Percentiles rank a stretch among this genome's conserved stretches.
phyloP scores from a whole-genome alignment of 2,329 filamentous ascomycete genomes.

The Trichoderma breve region DNA sequence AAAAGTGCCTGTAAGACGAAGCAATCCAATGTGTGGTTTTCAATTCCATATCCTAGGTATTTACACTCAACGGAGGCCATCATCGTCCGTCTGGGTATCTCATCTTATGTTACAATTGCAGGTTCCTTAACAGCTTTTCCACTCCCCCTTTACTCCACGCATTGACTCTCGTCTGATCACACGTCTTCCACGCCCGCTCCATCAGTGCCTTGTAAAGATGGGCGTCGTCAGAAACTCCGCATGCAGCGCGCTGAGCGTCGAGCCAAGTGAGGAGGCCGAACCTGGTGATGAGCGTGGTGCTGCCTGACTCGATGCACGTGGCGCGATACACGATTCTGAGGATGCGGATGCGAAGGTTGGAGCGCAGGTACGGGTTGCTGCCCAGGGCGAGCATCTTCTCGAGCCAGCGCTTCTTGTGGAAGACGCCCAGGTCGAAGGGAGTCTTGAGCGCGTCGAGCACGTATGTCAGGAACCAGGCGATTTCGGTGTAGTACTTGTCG shows the following conservation, averaged over 20 bases:
- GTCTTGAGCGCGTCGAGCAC: slow-evolving; percentile 66
- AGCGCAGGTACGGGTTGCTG: slow-evolving; percentile 61
- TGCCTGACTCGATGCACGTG: slow-evolving; percentile 66
- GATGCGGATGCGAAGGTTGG: slow-evolving; percentile 58
- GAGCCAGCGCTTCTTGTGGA: slow-evolving; percentile 64
- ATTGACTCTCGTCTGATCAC: slow-evolving; percentile 63
- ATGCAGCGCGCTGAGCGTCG: slow-evolving; percentile 54
- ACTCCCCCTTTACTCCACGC: slow-evolving; percentile 61
- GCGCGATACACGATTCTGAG: slow-evolving; percentile 64
- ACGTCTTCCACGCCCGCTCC: slow-evolving; percentile 59
- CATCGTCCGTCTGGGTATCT: not conserved
- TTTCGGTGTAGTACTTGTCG: slow-evolving; percentile 69
- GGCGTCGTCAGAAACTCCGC: slow-evolving; percentile 41
- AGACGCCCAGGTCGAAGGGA: slow-evolving; percentile 57
- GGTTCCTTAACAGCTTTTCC: slow-evolving; percentile 29
- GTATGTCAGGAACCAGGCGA: slow-evolving; percentile 71
- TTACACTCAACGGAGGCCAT: not conserved
- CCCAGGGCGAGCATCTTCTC: slow-evolving; percentile 72
- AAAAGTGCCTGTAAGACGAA: not conserved
- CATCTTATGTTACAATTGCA: not conserved
- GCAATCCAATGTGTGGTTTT: not conserved
- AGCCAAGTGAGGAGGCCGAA: slow-evolving; percentile 75
- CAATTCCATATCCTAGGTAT: not conserved
- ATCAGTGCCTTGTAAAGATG: slow-evolving; percentile 55
- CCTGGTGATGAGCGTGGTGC: slow-evolving; percentile 76